A percentile compares a stretch with the other conserved stretches of the same genome.
Evolutionary conservation across 192 early-diverging fungal species (phyloP).

Genomic region (Coemansia sp.): DNA sequence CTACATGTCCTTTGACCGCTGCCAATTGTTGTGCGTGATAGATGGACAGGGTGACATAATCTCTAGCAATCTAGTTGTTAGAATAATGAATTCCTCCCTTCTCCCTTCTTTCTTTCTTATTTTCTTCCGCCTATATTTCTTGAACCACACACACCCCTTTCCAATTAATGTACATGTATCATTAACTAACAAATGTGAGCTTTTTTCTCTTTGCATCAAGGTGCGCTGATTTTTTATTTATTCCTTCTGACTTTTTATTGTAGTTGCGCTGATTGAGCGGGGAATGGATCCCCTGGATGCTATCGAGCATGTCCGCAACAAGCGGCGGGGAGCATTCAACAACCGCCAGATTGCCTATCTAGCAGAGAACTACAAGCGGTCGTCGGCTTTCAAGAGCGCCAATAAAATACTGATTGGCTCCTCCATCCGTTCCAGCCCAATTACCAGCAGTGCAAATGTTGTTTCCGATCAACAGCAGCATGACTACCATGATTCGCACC

Average conservation of each 20-base stretch:
- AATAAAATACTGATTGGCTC: conserved; percentile 23
- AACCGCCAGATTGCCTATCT: conserved; percentile 72
- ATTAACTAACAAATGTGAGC: background rate
- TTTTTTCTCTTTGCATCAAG: background rate
- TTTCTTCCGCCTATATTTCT: background rate
- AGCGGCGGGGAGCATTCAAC: conserved; percentile 80
- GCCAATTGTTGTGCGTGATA: no score
- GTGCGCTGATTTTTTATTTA: background rate
- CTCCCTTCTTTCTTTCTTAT: background rate
- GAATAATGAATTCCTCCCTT: no score
- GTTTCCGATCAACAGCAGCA: conserved; percentile 9
- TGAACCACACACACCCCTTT: background rate
- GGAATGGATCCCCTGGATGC: conserved; percentile 78
- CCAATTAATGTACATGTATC: background rate
- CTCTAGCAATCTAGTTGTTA: no score
- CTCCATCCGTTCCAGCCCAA: conserved; percentile 29
- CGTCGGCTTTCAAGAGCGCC: conserved; percentile 35
- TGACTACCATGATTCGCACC: background rate
- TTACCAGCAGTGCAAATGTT: conserved; percentile 10
- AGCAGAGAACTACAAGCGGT: conserved; percentile 53
- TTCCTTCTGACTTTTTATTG: conserved; percentile 2
- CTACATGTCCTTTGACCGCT: background rate
- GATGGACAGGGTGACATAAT: no score
- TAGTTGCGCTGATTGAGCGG: conserved; percentile 74
- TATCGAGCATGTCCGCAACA: conserved; percentile 70